These are phyloP conservation scores for Sclerotinia borealis DNA, from an alignment of 2,329 filamentous ascomycete genomes.

Conservation along the genomic window DNA sequence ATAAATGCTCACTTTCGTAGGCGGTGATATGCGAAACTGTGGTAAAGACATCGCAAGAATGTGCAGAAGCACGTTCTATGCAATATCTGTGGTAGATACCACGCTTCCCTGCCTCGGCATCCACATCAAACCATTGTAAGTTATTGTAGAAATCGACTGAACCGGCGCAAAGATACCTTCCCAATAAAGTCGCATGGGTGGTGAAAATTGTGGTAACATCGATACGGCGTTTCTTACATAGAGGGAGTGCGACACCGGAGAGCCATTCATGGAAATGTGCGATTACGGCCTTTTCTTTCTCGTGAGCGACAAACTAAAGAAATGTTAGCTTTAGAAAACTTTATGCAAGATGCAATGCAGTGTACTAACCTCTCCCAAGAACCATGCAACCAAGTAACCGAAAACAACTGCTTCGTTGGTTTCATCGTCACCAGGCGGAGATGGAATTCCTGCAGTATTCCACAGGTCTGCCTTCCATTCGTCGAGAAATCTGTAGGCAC, in stretches of 20 bases:
- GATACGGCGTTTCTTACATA: slow-evolving; percentile 89
- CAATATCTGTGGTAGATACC: slow-evolving; percentile 99
- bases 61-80: slow-evolving; percentile 89
- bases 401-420: slow-evolving; percentile 98
- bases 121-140: slow-evolving; percentile 91
- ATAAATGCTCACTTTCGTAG: slow-evolving; percentile 93
- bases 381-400: slow-evolving; percentile 96
- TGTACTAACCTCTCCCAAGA: slow-evolving; percentile 78
- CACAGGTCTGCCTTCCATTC: slow-evolving; percentile 98
- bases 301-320: slow-evolving; percentile 79
- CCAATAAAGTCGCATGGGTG: slow-evolving; percentile 90
- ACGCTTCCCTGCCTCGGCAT: slow-evolving; percentile 92
- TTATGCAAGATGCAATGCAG: neutral
- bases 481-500: slow-evolving; percentile 82
- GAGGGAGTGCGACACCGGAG: slow-evolving; percentile 83
- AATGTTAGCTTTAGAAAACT: slow-evolving; percentile 13
- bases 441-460: slow-evolving; percentile 89
- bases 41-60: slow-evolving; percentile 93
- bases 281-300: slow-evolving; percentile 86
- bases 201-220: slow-evolving; percentile 98
- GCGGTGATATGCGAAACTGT: slow-evolving; percentile 98
- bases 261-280: slow-evolving; percentile 99
- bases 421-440: slow-evolving; percentile 83
- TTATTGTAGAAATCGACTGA: slow-evolving; percentile 99
- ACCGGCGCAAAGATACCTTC: slow-evolving; percentile 92